A percentile compares a stretch with the other conserved stretches of the same genome.
Evolutionary conservation across 257 asterid genomes (phyloP).

Genomic region (Capsicum chinense): DNA sequence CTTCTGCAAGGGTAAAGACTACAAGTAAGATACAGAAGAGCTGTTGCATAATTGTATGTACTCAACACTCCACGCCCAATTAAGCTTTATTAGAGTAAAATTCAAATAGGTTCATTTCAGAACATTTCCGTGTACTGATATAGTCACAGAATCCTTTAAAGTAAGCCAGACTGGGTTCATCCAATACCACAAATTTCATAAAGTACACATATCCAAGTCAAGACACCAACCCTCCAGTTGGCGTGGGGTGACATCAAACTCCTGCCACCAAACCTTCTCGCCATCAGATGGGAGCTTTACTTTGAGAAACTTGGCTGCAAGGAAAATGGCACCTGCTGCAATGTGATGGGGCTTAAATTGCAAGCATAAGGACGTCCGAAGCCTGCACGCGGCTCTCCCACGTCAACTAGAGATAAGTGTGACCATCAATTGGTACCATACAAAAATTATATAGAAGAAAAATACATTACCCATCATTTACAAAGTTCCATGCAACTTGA

Average conservation of each 20-base stretch:
- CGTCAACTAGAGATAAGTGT: constrained; percentile 61
- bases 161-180: constrained; percentile 21
- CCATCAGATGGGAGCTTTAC: constrained; percentile 97
- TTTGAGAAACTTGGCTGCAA: constrained; percentile 99
- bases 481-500: constrained; percentile 99
- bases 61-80: not conserved
- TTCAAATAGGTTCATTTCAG: not conserved
- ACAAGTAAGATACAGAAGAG: constrained; percentile 22
- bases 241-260: constrained; percentile 98
- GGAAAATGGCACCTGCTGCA: constrained; percentile 99
- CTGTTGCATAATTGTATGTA: not conserved
- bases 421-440: constrained; percentile 49
- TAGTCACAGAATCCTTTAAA: not conserved
- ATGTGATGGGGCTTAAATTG: constrained; percentile 99
- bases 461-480: constrained; percentile 89
- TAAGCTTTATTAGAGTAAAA: not conserved
- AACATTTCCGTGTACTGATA: constrained; percentile 24
- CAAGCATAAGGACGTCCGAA: constrained; percentile 95
- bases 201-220: constrained; percentile 41
- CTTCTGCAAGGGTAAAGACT: constrained; percentile 67
- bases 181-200: constrained; percentile 37
- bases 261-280: constrained; percentile 99
- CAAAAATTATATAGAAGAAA: constrained; percentile 37
- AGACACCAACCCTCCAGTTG: constrained; percentile 94
- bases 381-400: constrained; percentile 83